Evolutionary conservation across 257 asterid species (phyloP), one percentile per base, ranked within the genome.

Genomic region (Ligustrum vulgare): DNA sequence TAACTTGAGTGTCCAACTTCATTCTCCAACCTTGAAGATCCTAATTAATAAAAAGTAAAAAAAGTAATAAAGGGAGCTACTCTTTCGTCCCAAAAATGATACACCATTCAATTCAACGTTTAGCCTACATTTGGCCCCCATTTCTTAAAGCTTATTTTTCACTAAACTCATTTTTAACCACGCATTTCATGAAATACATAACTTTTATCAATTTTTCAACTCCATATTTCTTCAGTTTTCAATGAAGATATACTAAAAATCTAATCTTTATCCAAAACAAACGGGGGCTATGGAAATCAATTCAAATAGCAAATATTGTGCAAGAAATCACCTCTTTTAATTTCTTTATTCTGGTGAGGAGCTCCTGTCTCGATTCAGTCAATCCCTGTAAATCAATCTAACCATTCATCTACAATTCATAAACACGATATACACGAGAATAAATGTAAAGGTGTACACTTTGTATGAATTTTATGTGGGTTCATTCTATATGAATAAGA

Each of bases 21-120:
- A 72, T 75, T 81, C 97, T 89, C 98, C 98, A 94, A 77, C 67
- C 84, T 86, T 92, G 97, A 70, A 92, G 86, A 86, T 94, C 98
- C 98, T 92, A 68, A 8, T 39, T 51, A 65, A 39, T 74, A 43
- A 8, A 41, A 41, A n/a, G n/a, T n/a, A 11, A 2, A 69, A 33
- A 35, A 71, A 41, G 0, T 41, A 9, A 41, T 41, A 41, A 41
- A 41, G 10, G 4, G 15, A 41, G 15, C 47, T 41, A 41, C 15
- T 41, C 47, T 41, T 41, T 3, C 10, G 15, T 36, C 15, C 47
- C 15, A 41, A 41, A 41, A 41, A 41, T 41, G 47, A 41, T 41
- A 15, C 47, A 41, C 47, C 47, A 41, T 41, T 41, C 47, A 41
- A 10, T 10, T 9, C 3, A 41, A 41, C 15, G 10, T 41, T 9